Conservation (phyloP, 192 early-diverging fungal species). For the Rhizoclosmatium sp. region DNA sequence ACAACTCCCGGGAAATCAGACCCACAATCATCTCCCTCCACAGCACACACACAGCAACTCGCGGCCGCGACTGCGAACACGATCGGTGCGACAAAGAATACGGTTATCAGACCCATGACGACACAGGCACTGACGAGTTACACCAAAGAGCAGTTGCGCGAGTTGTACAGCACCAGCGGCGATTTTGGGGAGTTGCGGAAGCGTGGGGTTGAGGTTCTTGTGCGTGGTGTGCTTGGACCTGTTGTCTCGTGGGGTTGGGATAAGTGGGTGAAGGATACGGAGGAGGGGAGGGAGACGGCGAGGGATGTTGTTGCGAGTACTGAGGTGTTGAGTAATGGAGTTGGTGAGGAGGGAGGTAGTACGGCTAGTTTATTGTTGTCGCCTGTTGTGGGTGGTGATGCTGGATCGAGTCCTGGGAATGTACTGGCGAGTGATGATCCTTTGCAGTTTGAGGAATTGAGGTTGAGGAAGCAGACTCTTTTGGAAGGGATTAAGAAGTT, state of each 20-base stretch:
- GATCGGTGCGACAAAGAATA: neutral
- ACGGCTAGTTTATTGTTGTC: neutral
- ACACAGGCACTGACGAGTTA: constrained; percentile 56
- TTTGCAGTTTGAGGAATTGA: constrained; percentile 77
- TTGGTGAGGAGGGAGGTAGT: neutral
- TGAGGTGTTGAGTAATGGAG: neutral
- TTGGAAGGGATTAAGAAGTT: constrained; percentile 80
- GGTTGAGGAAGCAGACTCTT: constrained; percentile 82
- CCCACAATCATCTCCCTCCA: neutral
- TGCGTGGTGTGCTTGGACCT: constrained; percentile 55
- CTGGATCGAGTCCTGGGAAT: constrained; percentile 38
- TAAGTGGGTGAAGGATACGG: constrained; percentile 6
- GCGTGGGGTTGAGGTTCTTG: constrained; percentile 61
- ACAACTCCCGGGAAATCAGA: constrained; percentile 34
- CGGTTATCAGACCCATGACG: constrained; percentile 48
- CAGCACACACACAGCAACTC: neutral
- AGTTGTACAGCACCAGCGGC: constrained; percentile 59
- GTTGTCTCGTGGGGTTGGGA: constrained; percentile 56
- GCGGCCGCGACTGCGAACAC: neutral
- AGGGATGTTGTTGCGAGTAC: constrained; percentile 2
- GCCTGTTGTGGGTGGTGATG: neutral
- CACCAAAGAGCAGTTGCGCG: constrained; percentile 62
- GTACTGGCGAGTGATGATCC: constrained; percentile 74
- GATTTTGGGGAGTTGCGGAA: constrained; percentile 61
- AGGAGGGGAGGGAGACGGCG: constrained; percentile 12